phyloP scores from a whole-genome alignment of 768 basidiomycete genomes.

The Boletus sp. region DNA sequence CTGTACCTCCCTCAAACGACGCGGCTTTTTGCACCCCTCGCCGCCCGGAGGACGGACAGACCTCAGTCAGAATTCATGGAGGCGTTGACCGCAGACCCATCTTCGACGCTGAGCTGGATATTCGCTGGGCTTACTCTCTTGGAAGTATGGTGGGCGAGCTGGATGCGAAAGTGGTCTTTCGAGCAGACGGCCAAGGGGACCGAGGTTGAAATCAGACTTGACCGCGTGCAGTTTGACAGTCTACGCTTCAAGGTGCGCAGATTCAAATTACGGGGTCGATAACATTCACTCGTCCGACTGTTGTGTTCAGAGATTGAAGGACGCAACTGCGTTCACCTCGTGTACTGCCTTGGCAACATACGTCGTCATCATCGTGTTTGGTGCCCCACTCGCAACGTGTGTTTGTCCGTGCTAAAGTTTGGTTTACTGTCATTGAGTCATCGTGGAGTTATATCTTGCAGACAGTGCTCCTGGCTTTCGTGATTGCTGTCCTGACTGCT shows the following conservation, averaged over 20 bases:
- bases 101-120: constrained; percentile 54
- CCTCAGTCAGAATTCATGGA: constrained; percentile 72
- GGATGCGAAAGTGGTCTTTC: constrained; percentile 58
- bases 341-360: constrained; percentile 47
- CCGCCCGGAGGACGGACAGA: constrained; percentile 42
- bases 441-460: constrained; percentile 46
- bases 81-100: constrained; percentile 58
- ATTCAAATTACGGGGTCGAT: constrained; percentile 17
- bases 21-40: constrained; percentile 39
- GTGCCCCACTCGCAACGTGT: constrained; percentile 67
- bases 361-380: constrained; percentile 58
- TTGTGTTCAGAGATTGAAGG: constrained; percentile 43
- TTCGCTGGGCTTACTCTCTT: constrained; percentile 51
- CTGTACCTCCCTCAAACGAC: constrained; percentile 69
- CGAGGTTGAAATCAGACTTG: constrained; percentile 41
- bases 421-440: neutral
- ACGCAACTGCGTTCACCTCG: constrained; percentile 53
- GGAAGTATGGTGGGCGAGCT: constrained; percentile 71
- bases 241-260: constrained; percentile 36
- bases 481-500: constrained; percentile 61
- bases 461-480: constrained; percentile 66
- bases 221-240: constrained; percentile 38
- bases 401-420: constrained; percentile 1
- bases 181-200: constrained; percentile 39
- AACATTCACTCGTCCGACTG: neutral